phyloP scores from a whole-genome alignment of 805 yeast species.

The Ogataea siamensis region DNA sequence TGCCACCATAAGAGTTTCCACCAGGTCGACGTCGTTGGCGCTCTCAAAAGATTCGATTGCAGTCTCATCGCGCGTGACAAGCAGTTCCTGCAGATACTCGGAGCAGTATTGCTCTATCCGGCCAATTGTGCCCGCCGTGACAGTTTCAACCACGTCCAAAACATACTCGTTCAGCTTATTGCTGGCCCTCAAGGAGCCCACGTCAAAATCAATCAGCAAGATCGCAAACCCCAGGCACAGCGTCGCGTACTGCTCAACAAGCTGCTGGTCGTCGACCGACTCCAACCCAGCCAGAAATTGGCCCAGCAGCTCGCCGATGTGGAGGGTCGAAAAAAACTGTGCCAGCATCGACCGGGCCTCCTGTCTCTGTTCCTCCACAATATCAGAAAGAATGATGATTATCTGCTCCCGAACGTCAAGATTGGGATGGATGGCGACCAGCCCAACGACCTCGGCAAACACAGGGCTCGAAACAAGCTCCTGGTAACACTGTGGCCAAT shows the following conservation, averaged over 20 bases:
- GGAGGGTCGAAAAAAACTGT: conserved; percentile 2
- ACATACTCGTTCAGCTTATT: conserved; percentile 10
- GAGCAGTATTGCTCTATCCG: conserved; percentile 17
- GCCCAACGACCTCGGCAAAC: conserved; percentile 13
- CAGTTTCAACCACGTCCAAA: conserved; percentile 1
- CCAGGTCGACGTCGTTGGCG: conserved; percentile 4
- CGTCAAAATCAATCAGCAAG: conserved; percentile 6
- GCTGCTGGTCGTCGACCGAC: conserved; percentile 1
- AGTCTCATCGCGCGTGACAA: conserved; percentile 1
- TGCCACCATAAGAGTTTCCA: conserved; percentile 14
- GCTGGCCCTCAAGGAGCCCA: not conserved
- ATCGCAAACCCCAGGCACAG: conserved; percentile 13
- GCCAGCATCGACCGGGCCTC: conserved; percentile 5
- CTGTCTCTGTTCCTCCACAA: conserved; percentile 8
- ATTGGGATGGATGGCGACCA: conserved; percentile 19
- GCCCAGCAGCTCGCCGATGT: conserved; percentile 9
- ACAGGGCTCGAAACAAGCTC: conserved; percentile 6
- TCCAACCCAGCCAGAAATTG: conserved; percentile 8
- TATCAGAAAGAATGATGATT: conserved; percentile 13
- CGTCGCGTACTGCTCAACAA: conserved; percentile 4
- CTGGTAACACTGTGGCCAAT: conserved; percentile 12
- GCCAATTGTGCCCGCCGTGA: conserved; percentile 4
- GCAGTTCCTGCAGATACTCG: conserved; percentile 6
- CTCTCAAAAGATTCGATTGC: conserved; percentile 3
- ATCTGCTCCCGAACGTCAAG: conserved; percentile 18